A percentile compares a stretch with the other conserved stretches of the same genome.
phyloP scores from a whole-genome alignment of 768 basidiomycete species.

The Flagelloscypha sp. region DNA sequence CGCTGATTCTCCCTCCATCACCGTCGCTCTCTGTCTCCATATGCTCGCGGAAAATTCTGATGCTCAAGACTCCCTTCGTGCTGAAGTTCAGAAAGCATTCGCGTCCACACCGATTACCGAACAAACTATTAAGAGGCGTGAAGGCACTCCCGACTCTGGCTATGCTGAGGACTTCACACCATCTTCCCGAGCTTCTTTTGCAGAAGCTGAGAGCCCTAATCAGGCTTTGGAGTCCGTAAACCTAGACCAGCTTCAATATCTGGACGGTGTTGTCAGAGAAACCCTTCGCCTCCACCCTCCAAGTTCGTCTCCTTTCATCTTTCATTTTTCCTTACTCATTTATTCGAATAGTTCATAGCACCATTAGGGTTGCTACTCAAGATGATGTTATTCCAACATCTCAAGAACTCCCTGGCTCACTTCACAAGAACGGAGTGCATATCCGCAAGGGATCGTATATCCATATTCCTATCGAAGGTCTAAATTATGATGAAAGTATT shows the following conservation, averaged over 20 bases:
- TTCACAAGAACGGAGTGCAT: constrained; percentile 28
- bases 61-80: constrained; percentile 46
- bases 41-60: constrained; percentile 45
- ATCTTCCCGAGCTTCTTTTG: constrained; percentile 8
- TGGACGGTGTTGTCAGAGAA: constrained; percentile 53
- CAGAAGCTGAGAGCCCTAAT: constrained; percentile 6
- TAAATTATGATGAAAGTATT: constrained; percentile 41
- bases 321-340: too few relatives aligned
- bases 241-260: constrained; percentile 39
- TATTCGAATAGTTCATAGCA: constrained; percentile 50
- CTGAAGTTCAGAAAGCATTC: constrained; percentile 30
- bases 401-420: constrained; percentile 30
- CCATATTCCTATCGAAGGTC: constrained; percentile 50
- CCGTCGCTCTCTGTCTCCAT: constrained; percentile 52
- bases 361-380: constrained; percentile 45
- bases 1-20: constrained; percentile 50
- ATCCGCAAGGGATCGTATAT: constrained; percentile 49
- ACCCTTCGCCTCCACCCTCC: constrained; percentile 48
- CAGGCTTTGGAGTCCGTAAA: constrained; percentile 19
- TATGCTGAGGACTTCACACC: constrained; percentile 7
- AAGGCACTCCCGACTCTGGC: constrained; percentile 6
- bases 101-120: constrained; percentile 12
- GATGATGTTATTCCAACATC: constrained; percentile 50
- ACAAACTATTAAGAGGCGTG: constrained; percentile 3
- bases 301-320: too few relatives aligned